Evolutionary conservation across 768 basidiomycete species (phyloP).

Genomic region (Myochromella boudieri): DNA sequence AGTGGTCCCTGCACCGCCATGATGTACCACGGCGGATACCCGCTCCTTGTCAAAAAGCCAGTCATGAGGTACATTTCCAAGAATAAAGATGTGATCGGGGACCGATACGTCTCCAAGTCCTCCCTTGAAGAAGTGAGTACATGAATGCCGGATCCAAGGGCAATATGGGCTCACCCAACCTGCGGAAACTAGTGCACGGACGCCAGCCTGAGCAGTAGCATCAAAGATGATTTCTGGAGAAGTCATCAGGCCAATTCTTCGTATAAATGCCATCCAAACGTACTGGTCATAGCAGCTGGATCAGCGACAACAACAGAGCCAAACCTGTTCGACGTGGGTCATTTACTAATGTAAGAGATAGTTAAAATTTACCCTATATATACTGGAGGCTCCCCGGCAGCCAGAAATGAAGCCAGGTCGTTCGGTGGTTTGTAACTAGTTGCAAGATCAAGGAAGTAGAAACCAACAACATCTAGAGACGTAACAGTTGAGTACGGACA

Average conservation of each 20-base stretch:
- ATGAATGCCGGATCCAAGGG: neutral
- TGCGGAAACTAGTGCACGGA: conserved; percentile 60
- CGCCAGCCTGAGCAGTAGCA: conserved; percentile 52
- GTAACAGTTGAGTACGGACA: neutral
- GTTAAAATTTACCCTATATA: conserved; percentile 50
- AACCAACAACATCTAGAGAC: conserved; percentile 56
- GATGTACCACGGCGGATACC: conserved; percentile 61
- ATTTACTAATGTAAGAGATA: neutral
- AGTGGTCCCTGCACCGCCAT: conserved; percentile 68
- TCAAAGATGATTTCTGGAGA: conserved; percentile 54
- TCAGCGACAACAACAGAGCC: conserved; percentile 63
- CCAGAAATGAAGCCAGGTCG: conserved; percentile 50
- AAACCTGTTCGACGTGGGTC: conserved; percentile 35
- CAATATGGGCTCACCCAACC: conserved; percentile 48
- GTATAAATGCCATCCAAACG: conserved; percentile 7
- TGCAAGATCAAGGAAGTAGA: conserved; percentile 59
- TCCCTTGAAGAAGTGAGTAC: conserved; percentile 31
- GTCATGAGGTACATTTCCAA: conserved; percentile 69
- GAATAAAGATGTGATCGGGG: conserved; percentile 57
- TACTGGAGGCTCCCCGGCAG: conserved; percentile 48
- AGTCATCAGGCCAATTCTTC: neutral
- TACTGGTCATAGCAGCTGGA: conserved; percentile 50
- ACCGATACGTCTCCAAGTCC: conserved; percentile 51
- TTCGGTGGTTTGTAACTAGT: conserved; percentile 44
- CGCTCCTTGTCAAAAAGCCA: conserved; percentile 61